Conservation (phyloP, 2,329 filamentous ascomycete species). For the Penicillium freii region DNA sequence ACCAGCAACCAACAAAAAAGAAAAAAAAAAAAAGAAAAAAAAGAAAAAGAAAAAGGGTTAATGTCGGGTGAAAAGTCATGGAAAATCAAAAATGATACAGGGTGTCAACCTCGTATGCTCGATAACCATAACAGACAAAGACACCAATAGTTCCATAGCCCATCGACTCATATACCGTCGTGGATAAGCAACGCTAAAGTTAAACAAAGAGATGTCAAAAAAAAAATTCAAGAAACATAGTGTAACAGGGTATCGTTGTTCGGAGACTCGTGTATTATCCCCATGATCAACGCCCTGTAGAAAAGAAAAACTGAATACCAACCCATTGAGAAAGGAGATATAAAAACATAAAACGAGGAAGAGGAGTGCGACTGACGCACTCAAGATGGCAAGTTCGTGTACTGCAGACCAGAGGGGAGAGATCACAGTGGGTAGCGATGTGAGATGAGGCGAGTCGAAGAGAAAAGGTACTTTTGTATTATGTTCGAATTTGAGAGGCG, state of each 20-base stretch:
- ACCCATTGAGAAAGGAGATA: constrained; percentile 19
- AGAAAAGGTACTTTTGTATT: background rate
- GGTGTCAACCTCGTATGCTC: constrained; percentile 25
- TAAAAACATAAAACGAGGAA: constrained; percentile 12
- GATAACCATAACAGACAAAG: constrained; percentile 9
- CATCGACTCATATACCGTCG: constrained; percentile 27
- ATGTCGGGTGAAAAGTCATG: background rate
- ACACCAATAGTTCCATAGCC: constrained; percentile 17
- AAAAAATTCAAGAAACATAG: constrained; percentile 24
- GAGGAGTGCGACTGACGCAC: background rate
- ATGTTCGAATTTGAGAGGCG: background rate
- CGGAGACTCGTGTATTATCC: constrained; percentile 44
- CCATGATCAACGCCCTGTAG: constrained; percentile 36
- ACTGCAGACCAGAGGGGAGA: constrained; percentile 8
- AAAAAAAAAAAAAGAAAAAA: constrained; percentile 10
- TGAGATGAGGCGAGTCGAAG: background rate
- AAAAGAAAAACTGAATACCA: constrained; percentile 10
- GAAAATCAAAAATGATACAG: constrained; percentile 10
- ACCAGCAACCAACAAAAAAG: constrained; percentile 10
- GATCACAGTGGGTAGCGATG: background rate
- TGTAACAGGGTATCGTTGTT: constrained; percentile 41
- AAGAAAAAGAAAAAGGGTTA: constrained; percentile 1
- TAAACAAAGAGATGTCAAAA: constrained; percentile 11
- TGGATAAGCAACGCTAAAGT: constrained; percentile 25
- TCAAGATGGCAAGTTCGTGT: constrained; percentile 1